Base-by-base conservation (phyloP, 805 yeast genomes). In the Saturnispora bothae region DNA sequence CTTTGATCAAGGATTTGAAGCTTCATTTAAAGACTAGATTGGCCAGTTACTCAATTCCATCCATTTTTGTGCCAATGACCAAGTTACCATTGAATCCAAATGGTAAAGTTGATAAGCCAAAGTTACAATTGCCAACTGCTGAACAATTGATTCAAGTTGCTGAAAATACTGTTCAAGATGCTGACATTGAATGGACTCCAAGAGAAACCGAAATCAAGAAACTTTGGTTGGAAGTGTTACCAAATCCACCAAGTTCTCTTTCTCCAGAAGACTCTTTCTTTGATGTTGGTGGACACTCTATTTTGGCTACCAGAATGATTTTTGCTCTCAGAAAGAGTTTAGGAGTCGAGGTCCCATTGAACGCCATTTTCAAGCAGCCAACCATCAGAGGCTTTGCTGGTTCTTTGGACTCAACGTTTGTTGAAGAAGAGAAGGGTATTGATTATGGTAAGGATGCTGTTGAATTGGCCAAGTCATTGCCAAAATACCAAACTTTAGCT, bases 51-150 rank as follows among this genome's bases (percentile, higher is more conserved):
- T 95, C 98, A 14, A 79, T 92, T 33, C 99, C 99, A 32, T 71
- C 95, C 1, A 67, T 89, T 26, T 78, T 92, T 52, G 89, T 92
- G 35, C 96, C 96, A 13, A 68, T 94, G 65, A 68, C 72, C 19
- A 78, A 76, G 51, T 63, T 92, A 55, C 98, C 98, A 19, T 68
- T 92, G 61, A 92, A 92, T 62, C 99, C 99, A 43, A 92, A 92
- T 58, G 99, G 99, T 50, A 92, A 92, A 61, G 85, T 92, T 42
- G 99, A 92, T 64, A 92, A 92, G 65, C 97, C 97, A 27, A 86
- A 89, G 53, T 66, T 92, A 44, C 97, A 96, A 33, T 85, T 83
- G 73, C 99, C 99, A 39, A 84, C 84, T 41, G 71, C 83, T 18
- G 89, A 81, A 14, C 96, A 89, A 61, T 66, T 92, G 46, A 76